phyloP scores from a whole-genome alignment of 768 basidiomycete species.

The Lactarius sanguifluus region DNA sequence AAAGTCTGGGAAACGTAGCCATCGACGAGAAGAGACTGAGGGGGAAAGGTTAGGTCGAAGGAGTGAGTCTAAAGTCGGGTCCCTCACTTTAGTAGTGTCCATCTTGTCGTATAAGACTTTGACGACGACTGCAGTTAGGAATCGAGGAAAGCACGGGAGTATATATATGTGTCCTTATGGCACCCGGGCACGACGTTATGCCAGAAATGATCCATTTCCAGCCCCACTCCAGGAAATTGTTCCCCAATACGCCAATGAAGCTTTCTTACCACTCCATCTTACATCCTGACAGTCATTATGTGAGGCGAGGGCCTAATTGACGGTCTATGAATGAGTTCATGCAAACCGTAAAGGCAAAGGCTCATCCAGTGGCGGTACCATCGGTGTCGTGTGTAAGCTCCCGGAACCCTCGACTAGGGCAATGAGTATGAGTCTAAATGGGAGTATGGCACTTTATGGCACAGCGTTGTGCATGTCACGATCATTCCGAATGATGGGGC shows the following conservation, averaged over 20 bases:
- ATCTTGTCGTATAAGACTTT: neutral
- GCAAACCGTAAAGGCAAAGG: neutral
- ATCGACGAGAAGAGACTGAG: conserved; percentile 16
- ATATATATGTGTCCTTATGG: neutral
- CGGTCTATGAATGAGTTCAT: neutral
- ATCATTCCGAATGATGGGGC: neutral
- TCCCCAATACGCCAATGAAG: neutral
- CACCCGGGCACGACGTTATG: conserved; percentile 11
- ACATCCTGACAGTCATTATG: neutral
- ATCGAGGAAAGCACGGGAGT: neutral
- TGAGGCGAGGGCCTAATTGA: neutral
- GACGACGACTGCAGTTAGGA: neutral
- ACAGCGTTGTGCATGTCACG: conserved; percentile 7
- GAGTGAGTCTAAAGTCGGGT: neutral
- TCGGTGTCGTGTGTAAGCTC: neutral
- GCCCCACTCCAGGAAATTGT: conserved; percentile 4
- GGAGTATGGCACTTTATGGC: conserved; percentile 5
- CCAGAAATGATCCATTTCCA: neutral
- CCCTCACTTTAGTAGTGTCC: neutral
- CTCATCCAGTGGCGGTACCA: conserved; percentile 1
- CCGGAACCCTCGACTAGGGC: neutral
- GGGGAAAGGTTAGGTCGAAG: neutral
- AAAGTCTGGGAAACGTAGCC: conserved; percentile 14
- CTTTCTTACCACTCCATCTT: neutral
- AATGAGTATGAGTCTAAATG: neutral